These are phyloP conservation scores for Citeromyces nyonsensis DNA, from an alignment of 805 yeast genomes.

Conservation along the genomic window DNA sequence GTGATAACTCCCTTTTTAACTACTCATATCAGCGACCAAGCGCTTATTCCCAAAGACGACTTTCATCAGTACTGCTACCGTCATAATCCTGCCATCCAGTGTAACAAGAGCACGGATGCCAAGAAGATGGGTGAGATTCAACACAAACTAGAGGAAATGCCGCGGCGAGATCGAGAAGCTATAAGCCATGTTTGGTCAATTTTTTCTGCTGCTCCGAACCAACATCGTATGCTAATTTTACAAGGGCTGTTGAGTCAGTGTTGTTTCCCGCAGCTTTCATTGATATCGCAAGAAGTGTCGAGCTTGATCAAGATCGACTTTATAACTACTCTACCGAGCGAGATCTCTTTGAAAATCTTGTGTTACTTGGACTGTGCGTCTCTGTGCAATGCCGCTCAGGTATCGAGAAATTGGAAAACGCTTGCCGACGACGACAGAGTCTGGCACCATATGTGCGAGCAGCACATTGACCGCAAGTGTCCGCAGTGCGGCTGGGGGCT, in stretches of 20 bases:
- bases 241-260: conserved; percentile 81
- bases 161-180: conserved; percentile 60
- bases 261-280: conserved; percentile 90
- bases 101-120: conserved; percentile 56
- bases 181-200: conserved; percentile 75
- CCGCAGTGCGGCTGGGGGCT: conserved; percentile 99
- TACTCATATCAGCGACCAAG: conserved; percentile 18
- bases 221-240: conserved; percentile 59
- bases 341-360: conserved; percentile 68
- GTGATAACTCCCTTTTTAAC: conserved; percentile 15
- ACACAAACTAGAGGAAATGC: conserved; percentile 34
- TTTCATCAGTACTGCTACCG: conserved; percentile 73
- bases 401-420: conserved; percentile 71
- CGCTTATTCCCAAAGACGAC: conserved; percentile 29
- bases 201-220: conserved; percentile 59
- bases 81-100: conserved; percentile 79
- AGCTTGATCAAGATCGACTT: conserved; percentile 79
- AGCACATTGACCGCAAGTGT: conserved; percentile 93
- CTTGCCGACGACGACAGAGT: conserved; percentile 94
- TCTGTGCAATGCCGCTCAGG: conserved; percentile 90
- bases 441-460: conserved; percentile 98
- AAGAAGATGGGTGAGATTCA: conserved; percentile 52
- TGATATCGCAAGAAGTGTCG: conserved; percentile 65
- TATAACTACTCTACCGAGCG: conserved; percentile 72
- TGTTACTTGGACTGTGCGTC: conserved; percentile 88